Evolutionary conservation across 257 asterid genomes (phyloP).

Genomic region (Ilex asprella): DNA sequence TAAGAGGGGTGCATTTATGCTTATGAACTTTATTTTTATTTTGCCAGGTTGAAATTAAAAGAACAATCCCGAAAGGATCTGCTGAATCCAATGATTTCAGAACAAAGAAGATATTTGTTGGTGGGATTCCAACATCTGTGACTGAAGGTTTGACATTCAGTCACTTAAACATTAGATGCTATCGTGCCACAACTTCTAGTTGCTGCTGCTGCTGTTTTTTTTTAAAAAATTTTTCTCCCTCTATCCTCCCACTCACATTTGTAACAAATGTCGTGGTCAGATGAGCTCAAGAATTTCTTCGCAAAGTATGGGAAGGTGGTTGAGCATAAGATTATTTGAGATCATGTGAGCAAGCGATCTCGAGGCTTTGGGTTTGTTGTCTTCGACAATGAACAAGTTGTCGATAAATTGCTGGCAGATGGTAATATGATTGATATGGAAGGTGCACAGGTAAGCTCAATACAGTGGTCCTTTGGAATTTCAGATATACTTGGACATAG

Average conservation of each 20-base stretch:
- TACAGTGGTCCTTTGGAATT: constrained; percentile 3
- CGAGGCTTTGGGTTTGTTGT: constrained; percentile 94
- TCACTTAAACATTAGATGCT: background rate
- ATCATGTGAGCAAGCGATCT: constrained; percentile 79
- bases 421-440: constrained; percentile 95
- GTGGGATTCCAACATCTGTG: constrained; percentile 81
- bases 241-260: background rate
- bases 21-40: background rate
- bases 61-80: constrained; percentile 88
- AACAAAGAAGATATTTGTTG: constrained; percentile 86
- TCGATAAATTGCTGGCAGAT: constrained; percentile 59
- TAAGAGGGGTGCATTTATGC: background rate
- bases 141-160: constrained; percentile 50
- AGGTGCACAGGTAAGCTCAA: constrained; percentile 70
- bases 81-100: constrained; percentile 82
- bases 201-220: background rate
- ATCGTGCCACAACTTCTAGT: background rate
- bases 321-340: constrained; percentile 87
- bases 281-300: constrained; percentile 78
- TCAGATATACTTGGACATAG: constrained; percentile 11
- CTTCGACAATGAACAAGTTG: constrained; percentile 80
- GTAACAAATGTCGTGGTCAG: constrained; percentile 21
- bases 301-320: constrained; percentile 73
- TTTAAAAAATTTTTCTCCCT: background rate
- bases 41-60: constrained; percentile 88